phyloP scores from a whole-genome alignment of 495 filamentous ascomycete species.

The Aspergillus coremiiformis region DNA sequence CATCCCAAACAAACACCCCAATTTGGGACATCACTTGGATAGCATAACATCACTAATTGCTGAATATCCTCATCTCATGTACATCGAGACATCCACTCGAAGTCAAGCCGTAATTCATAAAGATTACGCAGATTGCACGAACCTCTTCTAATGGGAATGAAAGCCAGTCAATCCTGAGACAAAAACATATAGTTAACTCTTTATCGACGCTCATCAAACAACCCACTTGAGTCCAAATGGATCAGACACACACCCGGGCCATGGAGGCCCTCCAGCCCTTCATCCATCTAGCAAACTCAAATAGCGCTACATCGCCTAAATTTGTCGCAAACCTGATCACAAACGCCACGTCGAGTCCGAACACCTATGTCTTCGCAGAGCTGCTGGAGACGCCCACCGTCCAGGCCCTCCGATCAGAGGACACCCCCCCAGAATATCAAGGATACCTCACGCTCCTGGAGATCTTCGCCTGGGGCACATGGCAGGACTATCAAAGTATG shows the following conservation, averaged over 20 bases:
- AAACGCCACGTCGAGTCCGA: slow-evolving; percentile 77
- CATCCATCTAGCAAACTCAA: slow-evolving; percentile 74
- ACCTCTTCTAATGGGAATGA: background rate
- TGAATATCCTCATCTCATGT: background rate
- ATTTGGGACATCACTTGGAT: background rate
- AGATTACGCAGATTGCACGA: background rate
- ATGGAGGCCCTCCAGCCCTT: slow-evolving; percentile 85
- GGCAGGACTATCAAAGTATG: slow-evolving; percentile 62
- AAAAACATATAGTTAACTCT: background rate
- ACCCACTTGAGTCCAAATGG: slow-evolving; percentile 49
- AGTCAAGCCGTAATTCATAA: background rate
- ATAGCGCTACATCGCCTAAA: slow-evolving; percentile 64
- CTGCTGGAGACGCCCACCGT: slow-evolving; percentile 78
- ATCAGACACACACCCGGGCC: slow-evolving; percentile 66
- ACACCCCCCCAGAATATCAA: slow-evolving; percentile 42
- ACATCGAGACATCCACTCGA: background rate
- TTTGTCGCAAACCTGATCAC: slow-evolving; percentile 79
- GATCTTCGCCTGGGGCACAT: slow-evolving; percentile 93
- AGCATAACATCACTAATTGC: background rate
- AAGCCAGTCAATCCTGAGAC: background rate
- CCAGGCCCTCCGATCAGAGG: slow-evolving; percentile 54
- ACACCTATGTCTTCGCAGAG: slow-evolving; percentile 93
- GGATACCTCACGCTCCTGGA: slow-evolving; percentile 66
- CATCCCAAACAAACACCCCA: slow-evolving; percentile 17
- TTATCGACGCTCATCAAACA: background rate